Evolutionary conservation across 2,329 filamentous ascomycete species (phyloP).

Genomic region (Aspergillus eucalypticola): DNA sequence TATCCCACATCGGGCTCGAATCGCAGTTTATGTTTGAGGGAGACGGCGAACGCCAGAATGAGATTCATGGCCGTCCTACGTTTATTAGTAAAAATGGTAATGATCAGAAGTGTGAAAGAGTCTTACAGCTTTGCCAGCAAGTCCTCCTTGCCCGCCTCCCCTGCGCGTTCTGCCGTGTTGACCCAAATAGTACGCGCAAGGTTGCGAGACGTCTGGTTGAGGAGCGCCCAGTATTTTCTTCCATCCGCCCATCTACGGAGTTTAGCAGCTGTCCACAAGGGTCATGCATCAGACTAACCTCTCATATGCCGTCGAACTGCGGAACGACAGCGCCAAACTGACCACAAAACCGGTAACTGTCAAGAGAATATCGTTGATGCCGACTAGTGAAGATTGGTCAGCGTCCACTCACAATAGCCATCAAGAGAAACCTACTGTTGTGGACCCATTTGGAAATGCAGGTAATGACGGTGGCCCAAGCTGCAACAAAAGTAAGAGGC

Average conservation of each 20-base stretch:
- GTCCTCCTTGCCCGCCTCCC: constrained; percentile 62
- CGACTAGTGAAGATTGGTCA: constrained; percentile 38
- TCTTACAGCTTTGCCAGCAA: constrained; percentile 65
- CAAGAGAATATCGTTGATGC: constrained; percentile 67
- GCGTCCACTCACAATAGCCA: neutral
- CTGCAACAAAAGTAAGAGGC: constrained; percentile 62
- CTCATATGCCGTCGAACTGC: constrained; percentile 75
- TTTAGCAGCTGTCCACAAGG: neutral
- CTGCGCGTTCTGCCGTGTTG: constrained; percentile 64
- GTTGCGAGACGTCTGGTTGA: constrained; percentile 58
- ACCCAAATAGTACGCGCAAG: constrained; percentile 78
- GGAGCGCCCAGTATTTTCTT: constrained; percentile 62
- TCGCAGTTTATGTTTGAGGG: constrained; percentile 78
- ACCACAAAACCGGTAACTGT: constrained; percentile 82
- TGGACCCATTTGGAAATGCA: constrained; percentile 52
- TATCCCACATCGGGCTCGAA: constrained; percentile 82
- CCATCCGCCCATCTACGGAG: constrained; percentile 58
- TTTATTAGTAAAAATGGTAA: constrained; percentile 13
- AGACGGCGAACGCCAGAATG: constrained; percentile 72
- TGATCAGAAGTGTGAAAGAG: neutral
- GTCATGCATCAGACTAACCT: constrained; percentile 42
- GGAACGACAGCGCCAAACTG: constrained; percentile 74
- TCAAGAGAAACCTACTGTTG: constrained; percentile 32
- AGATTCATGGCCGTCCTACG: constrained; percentile 68
- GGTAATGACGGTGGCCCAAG: constrained; percentile 68